phyloP scores from a whole-genome alignment of 2,329 filamentous ascomycete species.

The Coleophoma cylindrospora region DNA sequence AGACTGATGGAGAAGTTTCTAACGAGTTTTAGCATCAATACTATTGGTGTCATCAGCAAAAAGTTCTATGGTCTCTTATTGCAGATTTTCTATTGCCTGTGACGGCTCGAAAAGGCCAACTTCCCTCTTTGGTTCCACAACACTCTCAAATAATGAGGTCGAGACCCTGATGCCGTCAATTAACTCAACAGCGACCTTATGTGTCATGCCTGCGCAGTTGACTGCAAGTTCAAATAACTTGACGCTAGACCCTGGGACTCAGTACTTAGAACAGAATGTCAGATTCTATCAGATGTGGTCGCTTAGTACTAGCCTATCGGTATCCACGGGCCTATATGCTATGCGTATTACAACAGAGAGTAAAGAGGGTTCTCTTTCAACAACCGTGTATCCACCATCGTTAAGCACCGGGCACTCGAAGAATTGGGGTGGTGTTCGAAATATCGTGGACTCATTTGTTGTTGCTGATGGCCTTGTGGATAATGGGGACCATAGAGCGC shows the following conservation, averaged over 20 bases:
- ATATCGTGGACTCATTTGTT: conserved; percentile 18
- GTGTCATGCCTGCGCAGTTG: conserved; percentile 10
- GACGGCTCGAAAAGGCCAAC: conserved; percentile 2
- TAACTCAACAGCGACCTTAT: conserved; percentile 3
- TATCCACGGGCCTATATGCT: conserved; percentile 35
- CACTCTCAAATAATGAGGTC: conserved; percentile 3
- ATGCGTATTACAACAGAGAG: conserved; percentile 14
- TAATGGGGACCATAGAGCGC: conserved; percentile 4
- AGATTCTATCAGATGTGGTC: conserved; percentile 43
- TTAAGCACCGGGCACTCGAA: background rate
- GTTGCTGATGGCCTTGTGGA: conserved; percentile 19
- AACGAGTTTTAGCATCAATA: background rate
- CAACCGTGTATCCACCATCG: background rate
- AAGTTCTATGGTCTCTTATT: conserved; percentile 19
- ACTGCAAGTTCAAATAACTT: background rate
- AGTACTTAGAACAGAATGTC: conserved; percentile 28
- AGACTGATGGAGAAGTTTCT: background rate
- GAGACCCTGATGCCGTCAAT: background rate
- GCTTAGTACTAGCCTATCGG: conserved; percentile 35
- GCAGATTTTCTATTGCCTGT: conserved; percentile 13
- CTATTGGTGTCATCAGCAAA: conserved; percentile 19
- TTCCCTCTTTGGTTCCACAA: conserved; percentile 15
- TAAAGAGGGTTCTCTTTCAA: background rate
- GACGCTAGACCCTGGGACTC: conserved; percentile 6
- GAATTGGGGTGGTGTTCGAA: conserved; percentile 5